Conservation (phyloP, 1,284 basidiomycete genomes). For the Irpex rosettiformis region DNA sequence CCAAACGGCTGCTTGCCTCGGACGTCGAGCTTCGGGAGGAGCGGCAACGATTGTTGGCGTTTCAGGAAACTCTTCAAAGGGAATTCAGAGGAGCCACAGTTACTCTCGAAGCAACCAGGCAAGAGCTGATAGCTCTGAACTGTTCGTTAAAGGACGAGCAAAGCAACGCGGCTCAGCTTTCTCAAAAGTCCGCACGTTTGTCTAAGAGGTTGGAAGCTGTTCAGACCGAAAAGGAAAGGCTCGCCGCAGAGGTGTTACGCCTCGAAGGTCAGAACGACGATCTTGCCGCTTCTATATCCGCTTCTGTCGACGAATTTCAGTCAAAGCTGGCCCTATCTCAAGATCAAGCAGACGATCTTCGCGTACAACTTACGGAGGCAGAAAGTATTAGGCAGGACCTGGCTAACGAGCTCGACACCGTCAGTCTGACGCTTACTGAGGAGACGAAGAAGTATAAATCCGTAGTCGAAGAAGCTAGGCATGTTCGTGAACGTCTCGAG, state of each 20-base stretch:
- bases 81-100: neutral
- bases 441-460: conserved; percentile 4
- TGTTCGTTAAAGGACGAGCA: neutral
- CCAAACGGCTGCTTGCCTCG: neutral
- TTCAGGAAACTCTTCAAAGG: neutral
- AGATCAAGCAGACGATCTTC: neutral
- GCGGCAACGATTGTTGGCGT: neutral
- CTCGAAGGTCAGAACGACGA: neutral
- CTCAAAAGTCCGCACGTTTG: neutral
- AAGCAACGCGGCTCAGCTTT: neutral
- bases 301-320: neutral
- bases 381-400: neutral
- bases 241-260: neutral
- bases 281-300: neutral
- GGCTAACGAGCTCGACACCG: neutral
- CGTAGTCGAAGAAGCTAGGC: neutral
- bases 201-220: neutral
- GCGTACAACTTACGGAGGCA: neutral
- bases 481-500: neutral
- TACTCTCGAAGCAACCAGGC: neutral
- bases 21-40: neutral
- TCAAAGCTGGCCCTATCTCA: neutral
- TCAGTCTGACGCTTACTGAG: neutral
- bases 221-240: neutral
- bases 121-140: neutral